A percentile compares a stretch with the other conserved stretches of the same genome.
Evolutionary conservation across 768 basidiomycete species (phyloP).

Genomic region (Suillus americanus): DNA sequence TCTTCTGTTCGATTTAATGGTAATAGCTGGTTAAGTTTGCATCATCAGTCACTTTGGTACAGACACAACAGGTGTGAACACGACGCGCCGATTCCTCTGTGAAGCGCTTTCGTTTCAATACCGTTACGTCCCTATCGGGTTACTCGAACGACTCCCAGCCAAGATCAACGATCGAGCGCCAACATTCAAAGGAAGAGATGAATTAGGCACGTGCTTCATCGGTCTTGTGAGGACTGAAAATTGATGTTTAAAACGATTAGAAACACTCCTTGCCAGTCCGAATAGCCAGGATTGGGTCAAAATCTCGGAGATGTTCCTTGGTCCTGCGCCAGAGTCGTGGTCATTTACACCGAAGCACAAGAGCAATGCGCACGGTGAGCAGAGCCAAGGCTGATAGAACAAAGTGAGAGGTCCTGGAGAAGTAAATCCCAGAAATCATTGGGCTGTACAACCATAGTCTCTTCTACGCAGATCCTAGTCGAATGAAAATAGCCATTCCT

Average conservation of each 20-base stretch:
- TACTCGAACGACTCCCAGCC: constrained; percentile 79
- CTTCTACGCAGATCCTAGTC: background rate
- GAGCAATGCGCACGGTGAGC: constrained; percentile 74
- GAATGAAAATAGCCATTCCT: background rate
- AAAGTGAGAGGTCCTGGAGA: background rate
- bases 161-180: constrained; percentile 91
- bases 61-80: constrained; percentile 87
- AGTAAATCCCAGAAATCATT: background rate
- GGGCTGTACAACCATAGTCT: background rate
- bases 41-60: constrained; percentile 72
- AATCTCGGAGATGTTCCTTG: constrained; percentile 94
- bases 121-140: constrained; percentile 92
- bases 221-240: background rate
- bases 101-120: constrained; percentile 96
- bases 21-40: constrained; percentile 3
- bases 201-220: constrained; percentile 63
- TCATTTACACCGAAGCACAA: constrained; percentile 92
- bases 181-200: constrained; percentile 82
- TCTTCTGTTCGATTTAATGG: background rate
- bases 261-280: constrained; percentile 79
- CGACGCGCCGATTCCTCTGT: constrained; percentile 89
- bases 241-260: constrained; percentile 37
- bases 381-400: constrained; percentile 53
- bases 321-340: constrained; percentile 81
- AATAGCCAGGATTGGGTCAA: constrained; percentile 88